Conservation (phyloP, 257 asterid genomes). For the Apocynum venetum region DNA sequence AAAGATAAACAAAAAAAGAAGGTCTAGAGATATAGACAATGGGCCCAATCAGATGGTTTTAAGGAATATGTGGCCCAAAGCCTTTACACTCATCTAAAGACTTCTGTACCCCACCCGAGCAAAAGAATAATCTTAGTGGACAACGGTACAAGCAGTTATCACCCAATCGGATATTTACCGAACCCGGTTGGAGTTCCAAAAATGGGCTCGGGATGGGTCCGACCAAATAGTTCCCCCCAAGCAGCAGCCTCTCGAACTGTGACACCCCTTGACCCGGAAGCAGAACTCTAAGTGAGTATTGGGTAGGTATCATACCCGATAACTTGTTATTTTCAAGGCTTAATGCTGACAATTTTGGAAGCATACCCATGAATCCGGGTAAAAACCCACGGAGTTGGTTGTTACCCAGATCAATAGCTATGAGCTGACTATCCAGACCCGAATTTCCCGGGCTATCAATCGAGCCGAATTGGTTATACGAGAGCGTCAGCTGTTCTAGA, state of each 20-base stretch:
- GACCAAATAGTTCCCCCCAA: constrained; percentile 73
- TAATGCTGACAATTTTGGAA: constrained; percentile 66
- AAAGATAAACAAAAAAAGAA: background rate
- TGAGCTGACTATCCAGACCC: constrained; percentile 46
- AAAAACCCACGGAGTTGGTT: constrained; percentile 59
- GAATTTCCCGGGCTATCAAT: constrained; percentile 40
- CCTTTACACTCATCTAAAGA: constrained; percentile 60
- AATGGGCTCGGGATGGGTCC: constrained; percentile 82
- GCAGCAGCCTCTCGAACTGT: constrained; percentile 58
- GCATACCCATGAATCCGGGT: constrained; percentile 71
- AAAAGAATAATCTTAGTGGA: constrained; percentile 61
- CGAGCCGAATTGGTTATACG: constrained; percentile 52
- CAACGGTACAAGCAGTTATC: constrained; percentile 85
- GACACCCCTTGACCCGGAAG: constrained; percentile 42
- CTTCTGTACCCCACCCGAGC: constrained; percentile 86
- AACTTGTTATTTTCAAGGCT: constrained; percentile 60
- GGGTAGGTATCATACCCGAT: constrained; percentile 60
- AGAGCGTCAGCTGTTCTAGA: constrained; percentile 60
- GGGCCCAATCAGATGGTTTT: constrained; percentile 8
- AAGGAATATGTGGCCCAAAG: constrained; percentile 60
- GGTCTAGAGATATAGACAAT: background rate
- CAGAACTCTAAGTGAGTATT: constrained; percentile 44
- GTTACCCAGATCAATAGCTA: constrained; percentile 66
- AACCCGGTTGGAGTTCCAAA: constrained; percentile 63
- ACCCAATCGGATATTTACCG: constrained; percentile 60